These are phyloP conservation scores for Rhodamnia argentea DNA, from an alignment of 345 rosid genomes.

Conservation along the genomic window DNA sequence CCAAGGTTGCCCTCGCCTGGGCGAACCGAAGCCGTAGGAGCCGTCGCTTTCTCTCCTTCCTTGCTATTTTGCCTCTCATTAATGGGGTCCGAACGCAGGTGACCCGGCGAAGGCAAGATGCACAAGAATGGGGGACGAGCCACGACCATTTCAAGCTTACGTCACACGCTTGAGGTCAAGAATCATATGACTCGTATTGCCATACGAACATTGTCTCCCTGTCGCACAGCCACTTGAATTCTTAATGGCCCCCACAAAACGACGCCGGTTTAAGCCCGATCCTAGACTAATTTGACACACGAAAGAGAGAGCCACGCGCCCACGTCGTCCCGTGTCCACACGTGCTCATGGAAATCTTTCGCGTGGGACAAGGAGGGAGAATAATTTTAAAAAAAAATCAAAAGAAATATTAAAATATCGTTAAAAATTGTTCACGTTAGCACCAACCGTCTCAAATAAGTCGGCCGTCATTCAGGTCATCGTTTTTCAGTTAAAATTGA, in stretches of 20 bases:
- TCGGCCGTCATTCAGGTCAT: too few species aligned
- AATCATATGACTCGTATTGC: background rate
- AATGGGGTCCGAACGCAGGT: background rate
- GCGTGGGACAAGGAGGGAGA: too few species aligned
- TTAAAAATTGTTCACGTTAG: too few species aligned
- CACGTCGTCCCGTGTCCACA: too few species aligned
- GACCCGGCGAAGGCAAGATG: background rate
- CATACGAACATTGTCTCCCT: background rate
- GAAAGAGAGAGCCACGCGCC: too few species aligned
- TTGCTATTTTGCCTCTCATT: background rate
- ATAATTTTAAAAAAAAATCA: too few species aligned
- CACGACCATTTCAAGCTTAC: background rate
- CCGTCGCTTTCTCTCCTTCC: background rate
- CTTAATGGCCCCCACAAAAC: background rate
- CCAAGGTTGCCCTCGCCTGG: too few species aligned
- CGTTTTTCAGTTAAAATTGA: too few species aligned
- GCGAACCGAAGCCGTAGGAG: background rate
- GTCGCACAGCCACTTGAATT: background rate
- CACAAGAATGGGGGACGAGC: fast-evolving
- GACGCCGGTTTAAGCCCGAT: background rate
- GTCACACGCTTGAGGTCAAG: background rate
- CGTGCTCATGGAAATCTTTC: too few species aligned
- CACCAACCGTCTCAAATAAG: too few species aligned
- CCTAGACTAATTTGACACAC: background rate
- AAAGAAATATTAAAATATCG: too few species aligned